Percentiles rank a stretch among this genome's conserved stretches.
These are phyloP conservation scores for Epichloe sibirici DNA, from an alignment of 2,329 filamentous ascomycete species.

Conservation along the genomic window DNA sequence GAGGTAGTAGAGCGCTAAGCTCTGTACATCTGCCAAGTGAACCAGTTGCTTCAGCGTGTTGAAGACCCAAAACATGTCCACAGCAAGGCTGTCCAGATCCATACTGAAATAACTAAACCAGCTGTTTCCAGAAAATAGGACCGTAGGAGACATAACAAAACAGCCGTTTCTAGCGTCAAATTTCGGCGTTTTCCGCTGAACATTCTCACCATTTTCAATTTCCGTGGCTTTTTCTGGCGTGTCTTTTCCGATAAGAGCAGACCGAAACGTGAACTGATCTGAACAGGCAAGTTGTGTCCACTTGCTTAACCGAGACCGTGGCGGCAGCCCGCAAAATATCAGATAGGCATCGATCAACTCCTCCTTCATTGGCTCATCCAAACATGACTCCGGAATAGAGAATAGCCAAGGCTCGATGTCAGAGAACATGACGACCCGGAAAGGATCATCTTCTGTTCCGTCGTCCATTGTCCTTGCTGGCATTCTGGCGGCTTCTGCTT, in stretches of 20 bases:
- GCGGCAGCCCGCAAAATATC: conserved; percentile 53
- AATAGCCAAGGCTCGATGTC: conserved; percentile 59
- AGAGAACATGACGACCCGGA: conserved; percentile 65
- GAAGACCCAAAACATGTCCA: conserved; percentile 35
- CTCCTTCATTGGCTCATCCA: conserved; percentile 21
- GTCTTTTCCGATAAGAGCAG: neutral
- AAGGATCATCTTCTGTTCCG: conserved; percentile 66
- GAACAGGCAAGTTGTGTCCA: conserved; percentile 19
- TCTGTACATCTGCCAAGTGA: conserved; percentile 21
- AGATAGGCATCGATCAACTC: conserved; percentile 59
- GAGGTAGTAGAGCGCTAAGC: conserved; percentile 56
- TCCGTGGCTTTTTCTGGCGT: neutral
- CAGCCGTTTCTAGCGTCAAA: conserved; percentile 20
- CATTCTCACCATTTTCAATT: conserved; percentile 4
- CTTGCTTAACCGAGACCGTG: conserved; percentile 19
- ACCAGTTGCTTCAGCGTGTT: conserved; percentile 47
- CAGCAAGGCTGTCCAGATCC: conserved; percentile 12
- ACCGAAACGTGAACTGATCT: conserved; percentile 18
- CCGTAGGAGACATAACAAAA: conserved; percentile 30
- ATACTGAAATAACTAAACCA: conserved; percentile 33
- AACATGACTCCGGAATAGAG: conserved; percentile 27
- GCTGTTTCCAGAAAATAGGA: conserved; percentile 34
- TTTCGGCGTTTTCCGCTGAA: conserved; percentile 13
- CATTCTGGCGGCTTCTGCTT: conserved; percentile 34
- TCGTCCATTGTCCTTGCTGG: conserved; percentile 69